Evolutionary conservation across 352 stramenopile species (phyloP), one percentile per base, ranked within the genome.

Genomic region (Phytophthora litchii): DNA sequence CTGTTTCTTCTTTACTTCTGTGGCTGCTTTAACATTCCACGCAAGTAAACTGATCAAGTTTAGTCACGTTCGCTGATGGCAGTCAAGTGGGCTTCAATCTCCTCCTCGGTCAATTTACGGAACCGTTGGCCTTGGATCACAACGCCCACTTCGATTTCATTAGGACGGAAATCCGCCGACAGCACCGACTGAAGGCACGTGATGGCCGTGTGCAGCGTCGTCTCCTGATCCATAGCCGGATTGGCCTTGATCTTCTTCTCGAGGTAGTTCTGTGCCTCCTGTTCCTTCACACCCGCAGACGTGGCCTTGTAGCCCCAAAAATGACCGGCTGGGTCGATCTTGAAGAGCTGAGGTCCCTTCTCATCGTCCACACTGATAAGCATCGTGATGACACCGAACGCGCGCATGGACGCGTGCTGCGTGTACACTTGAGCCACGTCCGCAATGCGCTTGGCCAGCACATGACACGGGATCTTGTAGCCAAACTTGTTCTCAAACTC

Each of bases 241-340:
- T 96, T 94, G 47, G 83, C 80, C 77, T 96, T 95, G 21, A 98
- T 88, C 78, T 98, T 97, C 78, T 99, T 99, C 80, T 99, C 97
- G 40, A 99, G 85, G 82, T 98, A 98, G 75, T 99, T 99, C 61
- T 98, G 97, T 25, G 97, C 97, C 78, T 99, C 97, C 79, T 99
- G 96, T 66, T 99, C 95, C 82, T 99, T 99, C 12, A 91, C 76
- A 16, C 97, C 97, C 1, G 92, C 86, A 7, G 97, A 91, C 4
- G 94, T 97, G 34, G 94, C 97, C 70, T 91, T 93, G 82, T 93
- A 93, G 35, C 97, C 97, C 64, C 98, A 93, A 64, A 94, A 99
- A 74, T 99, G 95, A n/a, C 97, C 97, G 11, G 97, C 97, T 20
- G 97, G 97, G 83, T 99, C 97, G 10, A 99, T 84, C 86, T 99